Evolutionary conservation across 2,329 filamentous ascomycete species (phyloP), one percentile per base, ranked within the genome.

Genomic region (Cytospora paraplurivora): DNA sequence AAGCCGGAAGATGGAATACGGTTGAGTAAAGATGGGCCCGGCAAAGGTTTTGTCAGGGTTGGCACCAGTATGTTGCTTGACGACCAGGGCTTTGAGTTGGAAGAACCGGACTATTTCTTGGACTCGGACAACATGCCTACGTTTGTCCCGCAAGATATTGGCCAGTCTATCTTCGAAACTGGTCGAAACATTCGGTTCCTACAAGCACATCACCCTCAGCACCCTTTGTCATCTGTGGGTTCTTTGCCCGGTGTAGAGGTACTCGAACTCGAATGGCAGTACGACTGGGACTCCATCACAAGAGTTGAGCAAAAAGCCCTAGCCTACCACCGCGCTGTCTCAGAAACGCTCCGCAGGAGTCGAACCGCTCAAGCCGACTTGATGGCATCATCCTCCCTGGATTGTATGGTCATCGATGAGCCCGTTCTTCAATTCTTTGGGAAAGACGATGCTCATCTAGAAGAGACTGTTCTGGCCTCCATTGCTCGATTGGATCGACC

Each of bases 121-220:
- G 86, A 89, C 65, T 79, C 81, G 27, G 78, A 83, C 34, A 84
- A 85, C 66, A 86, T 95, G 76, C 91, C 91, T 0, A 79, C 81
- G 1, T 95, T 95, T 68, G 81, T 96, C 52, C 83, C 88, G 0
- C 73, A 79, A 6, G 91, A 95, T 63, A 84, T 93, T 68, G 88
- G 86, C 3, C 82, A 84, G 57, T 78, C 82, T 6, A 85, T 95
- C n/a, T 93, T 94, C 67, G 91, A 96, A 72, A 90, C 88, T 4
- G 92, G 91, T 4, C 85, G 84, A 69, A 94, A 90, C 72, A 76
- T 96, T 55, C 85, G 90, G 8, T 87, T 95, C 60, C 79, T 96
- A 55, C 85, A 87, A 68, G 78, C 80, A 27, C 86, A 89, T 68
- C 90, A 95, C 71, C 84, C 90, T 6, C 79, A 87, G 1, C 90